These are phyloP conservation scores for Rhododendron molle DNA, from an alignment of 148 eudicot genomes.

Conservation along the genomic window DNA sequence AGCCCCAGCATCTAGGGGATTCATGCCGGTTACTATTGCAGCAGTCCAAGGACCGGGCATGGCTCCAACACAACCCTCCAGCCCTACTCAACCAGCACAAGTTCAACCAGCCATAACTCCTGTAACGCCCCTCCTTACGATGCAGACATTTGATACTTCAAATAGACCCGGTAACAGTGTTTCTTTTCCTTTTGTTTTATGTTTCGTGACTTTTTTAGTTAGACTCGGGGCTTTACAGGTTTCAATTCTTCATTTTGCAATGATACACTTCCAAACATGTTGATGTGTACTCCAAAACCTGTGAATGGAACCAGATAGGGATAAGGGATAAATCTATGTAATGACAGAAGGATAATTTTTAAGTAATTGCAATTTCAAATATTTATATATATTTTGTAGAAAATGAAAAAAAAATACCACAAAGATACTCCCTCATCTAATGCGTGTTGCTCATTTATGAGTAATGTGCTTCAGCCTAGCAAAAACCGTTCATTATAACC, in stretches of 20 bases:
- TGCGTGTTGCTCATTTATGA: no score
- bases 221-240: neutral
- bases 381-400: neutral
- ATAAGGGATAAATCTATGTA: neutral
- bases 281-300: neutral
- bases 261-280: neutral
- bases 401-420: neutral
- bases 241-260: neutral
- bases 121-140: conserved; percentile 79
- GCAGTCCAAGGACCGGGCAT: conserved; percentile 61
- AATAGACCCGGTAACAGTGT: conserved; percentile 69
- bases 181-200: neutral
- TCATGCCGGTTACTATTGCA: conserved; percentile 63
- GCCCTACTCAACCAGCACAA: conserved; percentile 60
- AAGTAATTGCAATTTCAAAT: neutral
- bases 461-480: no score
- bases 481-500: no score
- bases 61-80: conserved; percentile 61
- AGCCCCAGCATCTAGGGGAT: conserved; percentile 28
- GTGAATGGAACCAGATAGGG: neutral
- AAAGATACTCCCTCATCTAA: neutral
- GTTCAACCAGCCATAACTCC: conserved; percentile 54
- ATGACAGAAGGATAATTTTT: neutral
- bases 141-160: conserved; percentile 87
- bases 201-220: neutral